Conservation (phyloP, 78 protist species). For the Chrysochromulina parva region DNA sequence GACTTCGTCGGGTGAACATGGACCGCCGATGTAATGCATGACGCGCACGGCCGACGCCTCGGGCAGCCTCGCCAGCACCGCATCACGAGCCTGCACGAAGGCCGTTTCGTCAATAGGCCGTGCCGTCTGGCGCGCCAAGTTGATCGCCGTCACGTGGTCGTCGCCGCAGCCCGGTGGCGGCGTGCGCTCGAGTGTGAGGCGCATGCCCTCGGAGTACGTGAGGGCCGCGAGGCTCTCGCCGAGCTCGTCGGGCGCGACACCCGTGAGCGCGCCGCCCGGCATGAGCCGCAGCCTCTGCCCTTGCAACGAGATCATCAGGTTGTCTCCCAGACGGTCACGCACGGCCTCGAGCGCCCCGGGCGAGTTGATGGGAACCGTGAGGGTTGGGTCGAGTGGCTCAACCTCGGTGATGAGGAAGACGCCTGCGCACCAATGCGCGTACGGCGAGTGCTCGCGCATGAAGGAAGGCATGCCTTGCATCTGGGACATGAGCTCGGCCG, state of each 20-base stretch:
- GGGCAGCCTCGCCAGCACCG: neutral
- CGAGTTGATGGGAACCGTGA: neutral
- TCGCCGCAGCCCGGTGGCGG: neutral
- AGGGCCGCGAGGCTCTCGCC: neutral
- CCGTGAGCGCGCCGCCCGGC: neutral
- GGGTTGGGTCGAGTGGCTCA: neutral
- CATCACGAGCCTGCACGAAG: too few relatives aligned
- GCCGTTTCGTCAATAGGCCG: too few relatives aligned
- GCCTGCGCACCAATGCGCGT: conserved; percentile 13
- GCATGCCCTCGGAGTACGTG: too few relatives aligned
- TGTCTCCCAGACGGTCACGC: neutral
- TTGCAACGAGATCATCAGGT: neutral
- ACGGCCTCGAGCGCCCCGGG: neutral
- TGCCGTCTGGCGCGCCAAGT: neutral
- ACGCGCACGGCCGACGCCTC: neutral
- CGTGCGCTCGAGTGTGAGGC: too few relatives aligned
- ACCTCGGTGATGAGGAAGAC: neutral
- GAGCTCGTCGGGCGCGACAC: neutral
- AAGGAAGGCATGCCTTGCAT: neutral
- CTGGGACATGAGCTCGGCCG: neutral
- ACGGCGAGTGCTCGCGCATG: neutral
- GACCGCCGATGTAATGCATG: neutral
- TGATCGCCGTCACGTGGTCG: conserved; percentile 1
- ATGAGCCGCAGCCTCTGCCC: neutral
- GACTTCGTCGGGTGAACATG: neutral